Evolutionary conservation across 2,329 filamentous ascomycete species (phyloP).

Genomic region (Ascosphaera apis): DNA sequence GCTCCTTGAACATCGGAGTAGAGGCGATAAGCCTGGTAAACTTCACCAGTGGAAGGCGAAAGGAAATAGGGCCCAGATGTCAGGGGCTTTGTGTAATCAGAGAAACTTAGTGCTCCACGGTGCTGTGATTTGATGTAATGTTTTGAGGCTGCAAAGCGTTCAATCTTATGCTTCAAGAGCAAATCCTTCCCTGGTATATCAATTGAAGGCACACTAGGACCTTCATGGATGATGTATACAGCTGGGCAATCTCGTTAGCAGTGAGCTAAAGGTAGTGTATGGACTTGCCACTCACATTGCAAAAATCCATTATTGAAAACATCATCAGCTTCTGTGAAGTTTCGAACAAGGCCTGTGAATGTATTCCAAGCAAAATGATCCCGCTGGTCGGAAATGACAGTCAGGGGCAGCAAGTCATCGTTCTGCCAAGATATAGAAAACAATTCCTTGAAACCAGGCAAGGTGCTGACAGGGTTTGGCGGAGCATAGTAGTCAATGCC

Average conservation of each 20-base stretch:
- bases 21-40: conserved; percentile 27
- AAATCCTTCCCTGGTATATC: background rate
- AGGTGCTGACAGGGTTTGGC: background rate
- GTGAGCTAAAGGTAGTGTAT: background rate
- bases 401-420: background rate
- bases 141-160: background rate
- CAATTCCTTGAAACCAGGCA: background rate
- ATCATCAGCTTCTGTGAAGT: background rate
- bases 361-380: background rate
- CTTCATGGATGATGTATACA: background rate
- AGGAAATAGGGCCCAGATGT: conserved; percentile 27
- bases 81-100: background rate
- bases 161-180: background rate
- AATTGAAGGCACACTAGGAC: background rate
- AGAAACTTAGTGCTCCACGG: background rate
- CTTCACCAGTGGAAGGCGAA: conserved; percentile 17
- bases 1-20: conserved; percentile 27
- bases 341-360: background rate
- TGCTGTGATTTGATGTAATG: background rate
- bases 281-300: background rate
- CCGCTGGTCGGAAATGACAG: background rate
- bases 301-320: background rate
- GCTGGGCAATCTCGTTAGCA: background rate
- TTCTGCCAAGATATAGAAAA: background rate
- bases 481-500: background rate